Evolutionary conservation across 257 asterid species (phyloP).

Genomic region (Ophiorrhiza pumila): DNA sequence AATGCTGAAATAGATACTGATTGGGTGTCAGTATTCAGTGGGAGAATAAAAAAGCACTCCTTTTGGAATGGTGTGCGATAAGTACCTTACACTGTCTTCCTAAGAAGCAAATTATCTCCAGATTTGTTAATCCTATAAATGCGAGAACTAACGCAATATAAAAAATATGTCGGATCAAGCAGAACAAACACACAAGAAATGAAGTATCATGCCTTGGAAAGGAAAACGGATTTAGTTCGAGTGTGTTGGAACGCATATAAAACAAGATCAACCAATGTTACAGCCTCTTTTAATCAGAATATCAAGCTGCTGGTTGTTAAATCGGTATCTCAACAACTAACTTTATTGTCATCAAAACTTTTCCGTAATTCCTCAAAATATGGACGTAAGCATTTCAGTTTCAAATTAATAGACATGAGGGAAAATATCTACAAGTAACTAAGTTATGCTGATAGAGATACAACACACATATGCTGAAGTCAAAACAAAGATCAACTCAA

Average conservation of each 20-base stretch:
- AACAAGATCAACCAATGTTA: not conserved
- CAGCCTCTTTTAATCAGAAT: not conserved
- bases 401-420: not conserved
- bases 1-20: not conserved
- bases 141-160: not conserved
- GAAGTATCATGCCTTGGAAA: not conserved
- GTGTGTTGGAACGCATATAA: not conserved
- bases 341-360: not conserved
- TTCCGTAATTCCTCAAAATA: not conserved
- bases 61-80: not conserved
- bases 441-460: not conserved
- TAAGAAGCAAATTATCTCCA: not conserved
- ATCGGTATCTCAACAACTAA: not conserved
- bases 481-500: not conserved
- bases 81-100: not conserved
- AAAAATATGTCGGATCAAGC: constrained; percentile 1
- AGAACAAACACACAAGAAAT: not conserved
- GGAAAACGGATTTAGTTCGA: not conserved
- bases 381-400: not conserved
- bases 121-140: not conserved
- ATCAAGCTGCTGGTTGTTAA: not conserved
- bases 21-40: not conserved
- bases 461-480: not conserved
- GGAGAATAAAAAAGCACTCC: not conserved
- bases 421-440: not conserved